Evolutionary conservation across 805 yeast species (phyloP).

Genomic region (Saturnispora kantuleensis): DNA sequence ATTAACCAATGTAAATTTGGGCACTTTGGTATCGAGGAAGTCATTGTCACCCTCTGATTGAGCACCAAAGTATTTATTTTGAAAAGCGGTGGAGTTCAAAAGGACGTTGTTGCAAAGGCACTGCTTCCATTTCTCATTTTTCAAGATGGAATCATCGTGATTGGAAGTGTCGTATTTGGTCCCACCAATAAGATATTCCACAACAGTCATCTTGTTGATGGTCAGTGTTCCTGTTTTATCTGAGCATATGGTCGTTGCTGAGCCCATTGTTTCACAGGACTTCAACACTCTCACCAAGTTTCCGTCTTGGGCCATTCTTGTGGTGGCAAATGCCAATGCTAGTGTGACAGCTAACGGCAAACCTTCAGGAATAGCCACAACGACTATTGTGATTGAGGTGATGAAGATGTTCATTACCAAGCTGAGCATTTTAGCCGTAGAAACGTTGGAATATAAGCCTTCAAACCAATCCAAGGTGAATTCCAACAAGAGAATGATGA

Average conservation of each 20-base stretch:
- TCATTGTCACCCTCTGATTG: constrained; percentile 8
- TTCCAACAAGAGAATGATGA: constrained; percentile 67
- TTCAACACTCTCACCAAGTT: constrained; percentile 88
- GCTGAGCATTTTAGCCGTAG: constrained; percentile 72
- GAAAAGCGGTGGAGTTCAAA: constrained; percentile 86
- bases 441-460: constrained; percentile 28
- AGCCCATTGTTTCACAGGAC: constrained; percentile 98
- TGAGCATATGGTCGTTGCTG: constrained; percentile 93
- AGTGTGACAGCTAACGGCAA: constrained; percentile 94
- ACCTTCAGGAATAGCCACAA: constrained; percentile 99
- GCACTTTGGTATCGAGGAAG: neutral
- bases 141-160: constrained; percentile 5
- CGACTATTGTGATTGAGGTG: constrained; percentile 85
- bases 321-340: constrained; percentile 95
- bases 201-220: constrained; percentile 87
- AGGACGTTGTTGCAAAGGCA: constrained; percentile 47
- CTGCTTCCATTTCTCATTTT: constrained; percentile 15
- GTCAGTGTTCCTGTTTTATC: constrained; percentile 98
- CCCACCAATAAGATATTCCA: constrained; percentile 59
- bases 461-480: constrained; percentile 28
- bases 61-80: constrained; percentile 32
- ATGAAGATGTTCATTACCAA: constrained; percentile 77
- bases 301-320: constrained; percentile 95
- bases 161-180: constrained; percentile 42
- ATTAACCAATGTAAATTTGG: neutral